A percentile compares a stretch with the other conserved stretches of the same genome.
Evolutionary conservation across 2,329 filamentous ascomycete genomes (phyloP).

Genomic region (Aspergillus sojae): DNA sequence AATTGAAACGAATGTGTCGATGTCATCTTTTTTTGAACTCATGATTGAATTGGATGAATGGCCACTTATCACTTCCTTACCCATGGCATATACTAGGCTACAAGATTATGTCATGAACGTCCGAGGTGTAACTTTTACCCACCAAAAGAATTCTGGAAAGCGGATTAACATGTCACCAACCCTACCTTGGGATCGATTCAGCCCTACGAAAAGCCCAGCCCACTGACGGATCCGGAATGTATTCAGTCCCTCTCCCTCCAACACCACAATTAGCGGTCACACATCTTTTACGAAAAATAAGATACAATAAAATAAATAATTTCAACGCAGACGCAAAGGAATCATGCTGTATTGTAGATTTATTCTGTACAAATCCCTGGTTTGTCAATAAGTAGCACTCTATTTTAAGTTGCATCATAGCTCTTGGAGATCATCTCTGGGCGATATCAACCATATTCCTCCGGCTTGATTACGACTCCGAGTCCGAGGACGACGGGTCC

Average conservation of each 20-base stretch:
- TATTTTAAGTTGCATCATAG: not conserved
- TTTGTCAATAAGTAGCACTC: not conserved
- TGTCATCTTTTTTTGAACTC: not conserved
- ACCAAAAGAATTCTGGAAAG: not conserved
- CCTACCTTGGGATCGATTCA: slow-evolving; percentile 9
- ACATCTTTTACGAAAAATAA: not conserved
- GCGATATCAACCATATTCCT: not conserved
- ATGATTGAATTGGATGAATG: not conserved
- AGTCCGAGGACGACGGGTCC: not conserved
- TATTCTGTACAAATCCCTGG: not conserved
- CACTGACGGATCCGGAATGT: not conserved
- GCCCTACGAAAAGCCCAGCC: slow-evolving; percentile 8
- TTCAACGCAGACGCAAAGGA: not conserved
- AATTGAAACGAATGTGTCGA: not conserved
- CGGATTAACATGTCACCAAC: not conserved
- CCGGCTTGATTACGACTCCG: not conserved
- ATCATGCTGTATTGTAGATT: not conserved
- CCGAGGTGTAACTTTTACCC: not conserved
- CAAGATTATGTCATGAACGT: not conserved
- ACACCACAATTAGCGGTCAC: not conserved
- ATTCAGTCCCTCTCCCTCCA: not conserved
- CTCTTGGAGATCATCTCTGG: not conserved
- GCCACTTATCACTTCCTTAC: not conserved
- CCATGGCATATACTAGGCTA: no score
- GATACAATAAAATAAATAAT: no score